Evolutionary conservation across 2,329 filamentous ascomycete species (phyloP).

Genomic region (Fusarium floridanum): DNA sequence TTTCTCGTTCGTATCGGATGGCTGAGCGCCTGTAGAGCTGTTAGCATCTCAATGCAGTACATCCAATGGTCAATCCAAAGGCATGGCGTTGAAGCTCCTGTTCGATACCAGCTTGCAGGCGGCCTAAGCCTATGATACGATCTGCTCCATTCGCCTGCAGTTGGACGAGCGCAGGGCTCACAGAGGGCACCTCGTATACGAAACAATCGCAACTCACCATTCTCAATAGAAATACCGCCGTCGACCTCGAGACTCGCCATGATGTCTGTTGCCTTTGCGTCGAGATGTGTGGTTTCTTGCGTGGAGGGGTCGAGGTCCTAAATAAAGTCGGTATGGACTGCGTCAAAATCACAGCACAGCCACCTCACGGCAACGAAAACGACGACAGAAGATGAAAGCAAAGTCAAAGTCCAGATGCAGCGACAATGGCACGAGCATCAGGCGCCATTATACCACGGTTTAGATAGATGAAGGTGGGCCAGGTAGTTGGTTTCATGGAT

Average conservation of each 20-base stretch:
- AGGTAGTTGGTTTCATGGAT: conserved; percentile 26
- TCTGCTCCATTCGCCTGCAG: conserved; percentile 9
- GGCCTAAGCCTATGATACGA: neutral
- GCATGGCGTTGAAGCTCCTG: neutral
- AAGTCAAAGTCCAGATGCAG: conserved; percentile 22
- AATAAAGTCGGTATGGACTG: conserved; percentile 18
- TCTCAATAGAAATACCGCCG: conserved; percentile 9
- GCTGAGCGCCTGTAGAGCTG: conserved; percentile 7
- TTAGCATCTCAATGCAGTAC: conserved; percentile 20
- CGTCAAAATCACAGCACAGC: conserved; percentile 14
- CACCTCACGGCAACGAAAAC: conserved; percentile 29
- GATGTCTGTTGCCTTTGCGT: conserved; percentile 14
- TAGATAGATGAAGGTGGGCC: conserved; percentile 35
- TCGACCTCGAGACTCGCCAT: conserved; percentile 36
- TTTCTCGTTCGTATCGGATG: conserved; percentile 37
- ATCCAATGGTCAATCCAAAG: neutral
- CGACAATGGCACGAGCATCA: conserved; percentile 33
- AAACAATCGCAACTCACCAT: conserved; percentile 37
- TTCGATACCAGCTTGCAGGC: neutral
- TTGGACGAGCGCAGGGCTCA: conserved; percentile 9
- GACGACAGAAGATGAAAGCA: conserved; percentile 11
- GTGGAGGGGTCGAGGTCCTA: conserved; percentile 22
- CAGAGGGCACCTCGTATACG: neutral
- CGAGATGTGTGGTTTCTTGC: neutral
- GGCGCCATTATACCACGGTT: conserved; percentile 28